Percentiles rank a stretch among this genome's conserved stretches.
These are phyloP conservation scores for Antarctomyces pellizariae DNA, from an alignment of 495 filamentous ascomycete species.

Conservation along the genomic window DNA sequence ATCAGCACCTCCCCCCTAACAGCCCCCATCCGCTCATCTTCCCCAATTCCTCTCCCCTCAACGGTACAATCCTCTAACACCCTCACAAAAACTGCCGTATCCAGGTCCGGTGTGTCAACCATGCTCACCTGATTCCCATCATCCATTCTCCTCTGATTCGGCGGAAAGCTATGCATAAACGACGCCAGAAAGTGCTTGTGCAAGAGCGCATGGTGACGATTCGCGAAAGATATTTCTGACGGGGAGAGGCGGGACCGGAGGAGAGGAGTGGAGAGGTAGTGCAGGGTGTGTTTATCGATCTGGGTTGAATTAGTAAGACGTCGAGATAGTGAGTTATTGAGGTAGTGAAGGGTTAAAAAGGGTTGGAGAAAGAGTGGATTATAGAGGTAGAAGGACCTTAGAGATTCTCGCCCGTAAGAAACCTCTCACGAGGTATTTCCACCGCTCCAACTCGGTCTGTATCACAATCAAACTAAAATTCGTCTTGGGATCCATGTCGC, in stretches of 20 bases:
- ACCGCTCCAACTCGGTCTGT: conserved; percentile 86
- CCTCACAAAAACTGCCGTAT: conserved; percentile 65
- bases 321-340: neutral
- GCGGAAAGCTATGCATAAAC: conserved; percentile 64
- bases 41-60: conserved; percentile 31
- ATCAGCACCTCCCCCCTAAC: conserved; percentile 69
- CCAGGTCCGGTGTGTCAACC: conserved; percentile 67
- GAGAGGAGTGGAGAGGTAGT: conserved; percentile 28
- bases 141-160: conserved; percentile 53
- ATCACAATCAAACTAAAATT: conserved; percentile 87
- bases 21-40: conserved; percentile 33
- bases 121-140: conserved; percentile 80
- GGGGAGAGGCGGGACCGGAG: conserved; percentile 35
- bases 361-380: neutral
- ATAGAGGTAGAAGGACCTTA: conserved; percentile 26
- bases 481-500: conserved; percentile 58
- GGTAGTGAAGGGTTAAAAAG: conserved; percentile 1
- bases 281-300: conserved; percentile 46
- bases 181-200: conserved; percentile 59
- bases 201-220: conserved; percentile 57
- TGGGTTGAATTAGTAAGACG: conserved; percentile 14
- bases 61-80: conserved; percentile 35
- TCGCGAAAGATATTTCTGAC: conserved; percentile 53
- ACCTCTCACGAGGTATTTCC: conserved; percentile 74
- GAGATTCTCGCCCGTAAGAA: conserved; percentile 64